phyloP scores from a whole-genome alignment of 2,329 filamentous ascomycete genomes.

The Arthrinium phaeospermum region DNA sequence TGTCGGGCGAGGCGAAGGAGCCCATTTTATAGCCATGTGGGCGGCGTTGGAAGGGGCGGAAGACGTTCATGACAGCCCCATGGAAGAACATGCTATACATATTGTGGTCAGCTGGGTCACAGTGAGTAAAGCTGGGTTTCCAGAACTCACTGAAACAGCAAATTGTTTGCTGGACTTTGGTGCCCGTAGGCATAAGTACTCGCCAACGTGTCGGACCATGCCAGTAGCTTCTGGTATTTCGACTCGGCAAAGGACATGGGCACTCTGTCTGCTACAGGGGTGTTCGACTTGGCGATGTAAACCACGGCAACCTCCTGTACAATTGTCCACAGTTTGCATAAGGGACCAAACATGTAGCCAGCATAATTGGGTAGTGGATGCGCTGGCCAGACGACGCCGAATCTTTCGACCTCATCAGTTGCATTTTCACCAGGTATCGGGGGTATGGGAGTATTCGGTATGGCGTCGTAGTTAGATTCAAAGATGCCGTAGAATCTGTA shows the following conservation, averaged over 20 bases:
- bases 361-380: conserved; percentile 27
- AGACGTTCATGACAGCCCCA: conserved; percentile 10
- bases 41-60: conserved; percentile 6
- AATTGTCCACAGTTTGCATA: conserved; percentile 28
- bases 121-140: not conserved
- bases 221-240: conserved; percentile 29
- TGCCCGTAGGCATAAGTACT: not conserved
- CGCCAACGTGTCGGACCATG: conserved; percentile 27
- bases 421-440: conserved; percentile 19
- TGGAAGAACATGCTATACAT: conserved; percentile 2
- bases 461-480: not conserved
- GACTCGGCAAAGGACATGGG: conserved; percentile 25
- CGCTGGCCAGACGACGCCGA: conserved; percentile 15
- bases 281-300: not conserved
- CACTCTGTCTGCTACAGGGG: not conserved
- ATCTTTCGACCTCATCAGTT: not conserved
- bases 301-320: conserved; percentile 22
- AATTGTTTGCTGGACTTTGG: not conserved
- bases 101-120: not conserved
- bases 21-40: not conserved
- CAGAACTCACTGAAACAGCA: conserved; percentile 14
- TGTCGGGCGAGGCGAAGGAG: conserved; percentile 10
- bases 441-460: not conserved
- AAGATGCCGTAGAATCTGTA: not conserved
- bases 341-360: conserved; percentile 26